These are phyloP conservation scores for Scutellaria galericulata DNA, from an alignment of 257 asterid genomes.

Conservation along the genomic window DNA sequence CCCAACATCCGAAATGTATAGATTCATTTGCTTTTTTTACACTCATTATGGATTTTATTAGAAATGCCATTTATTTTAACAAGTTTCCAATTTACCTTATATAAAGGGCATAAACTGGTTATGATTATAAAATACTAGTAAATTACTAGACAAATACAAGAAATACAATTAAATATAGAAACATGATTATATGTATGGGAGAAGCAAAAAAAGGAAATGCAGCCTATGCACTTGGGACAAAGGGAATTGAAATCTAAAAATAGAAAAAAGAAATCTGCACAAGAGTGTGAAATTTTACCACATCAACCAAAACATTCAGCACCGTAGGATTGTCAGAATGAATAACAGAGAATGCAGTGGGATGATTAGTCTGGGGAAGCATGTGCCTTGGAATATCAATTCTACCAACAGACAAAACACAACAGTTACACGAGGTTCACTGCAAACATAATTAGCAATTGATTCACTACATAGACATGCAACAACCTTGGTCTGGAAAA, in stretches of 20 bases:
- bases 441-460: conserved; percentile 27
- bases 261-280: conserved; percentile 11
- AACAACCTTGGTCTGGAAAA: conserved; percentile 79
- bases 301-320: conserved; percentile 81
- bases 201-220: neutral
- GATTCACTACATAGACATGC: conserved; percentile 29
- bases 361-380: conserved; percentile 93
- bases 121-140: neutral
- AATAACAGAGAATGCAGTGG: conserved; percentile 76
- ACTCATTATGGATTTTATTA: neutral
- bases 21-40: neutral
- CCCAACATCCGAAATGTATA: neutral
- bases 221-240: neutral
- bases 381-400: conserved; percentile 78
- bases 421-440: conserved; percentile 33
- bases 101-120: neutral
- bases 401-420: conserved; percentile 52
- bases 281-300: conserved; percentile 57
- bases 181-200: neutral
- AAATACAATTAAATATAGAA: neutral
- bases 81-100: no score
- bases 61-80: neutral
- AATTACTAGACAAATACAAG: neutral
- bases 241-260: neutral
- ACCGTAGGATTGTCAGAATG: conserved; percentile 74